Base-by-base conservation (phyloP, 495 filamentous ascomycete genomes). In the Aspergillus bridgeri region DNA sequence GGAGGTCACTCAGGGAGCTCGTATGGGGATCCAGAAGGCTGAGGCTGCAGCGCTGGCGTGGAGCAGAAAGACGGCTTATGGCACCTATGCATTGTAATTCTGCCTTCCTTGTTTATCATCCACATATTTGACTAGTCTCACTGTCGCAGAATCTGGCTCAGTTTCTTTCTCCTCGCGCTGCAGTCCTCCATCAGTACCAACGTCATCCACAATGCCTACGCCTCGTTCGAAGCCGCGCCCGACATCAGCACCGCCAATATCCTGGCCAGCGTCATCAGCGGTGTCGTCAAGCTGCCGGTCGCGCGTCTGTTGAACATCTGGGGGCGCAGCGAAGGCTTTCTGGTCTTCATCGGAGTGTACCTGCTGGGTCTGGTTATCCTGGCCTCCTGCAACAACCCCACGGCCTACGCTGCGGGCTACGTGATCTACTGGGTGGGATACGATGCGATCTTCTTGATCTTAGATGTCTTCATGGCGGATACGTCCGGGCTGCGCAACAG, bases 221-320 rank as follows among this genome's bases (percentile, higher is more conserved):
- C 72, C 18, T 51, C 57, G 15, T 79, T 79, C 52, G 21, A 58
- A 5, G 42, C 63, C 2, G 75, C 74, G 7, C 74, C 76, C 13
- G 69, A 75, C 44, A 66, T 74, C 19, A 69, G 67, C 3, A 74
- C 71, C 0, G 60, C 74, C 8, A 68, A 64, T 46, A 71, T 78
- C 48, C 42, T 78, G 11, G 57, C 71, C 19, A 72, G 60, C 65
- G 82, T 90, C 50, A 80, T 90, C 54, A 83, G 81, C 53, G 88
- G 86, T 48, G 75, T 89, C 29, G 64, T 81, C n/a, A 86, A 86
- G 60, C 72, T 89, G n/a, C 80, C 86, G 5, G 69, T 88, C 13
- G 86, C 85, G 29, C 88, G 89, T 65, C 76, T 88, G 25, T 68
- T 89, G 51, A 86, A 89, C 64, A 72, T 87, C 23, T 89, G 82